phyloP scores from a whole-genome alignment of 139 green algal genomes.

The Zygnema circumcarinatum region DNA sequence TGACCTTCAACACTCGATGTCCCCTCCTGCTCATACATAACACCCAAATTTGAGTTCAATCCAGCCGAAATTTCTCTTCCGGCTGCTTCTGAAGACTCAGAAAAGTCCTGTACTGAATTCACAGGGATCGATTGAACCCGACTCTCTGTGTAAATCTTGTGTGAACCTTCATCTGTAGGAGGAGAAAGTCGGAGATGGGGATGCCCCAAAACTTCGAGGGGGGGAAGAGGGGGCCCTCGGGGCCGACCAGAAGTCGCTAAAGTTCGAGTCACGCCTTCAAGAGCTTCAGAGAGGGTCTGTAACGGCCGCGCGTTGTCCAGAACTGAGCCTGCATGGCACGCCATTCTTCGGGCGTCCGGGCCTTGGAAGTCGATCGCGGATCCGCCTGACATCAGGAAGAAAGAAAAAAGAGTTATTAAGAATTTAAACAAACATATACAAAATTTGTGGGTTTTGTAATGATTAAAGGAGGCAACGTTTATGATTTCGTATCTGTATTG shows the following conservation, averaged over 20 bases:
- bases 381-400: not conserved
- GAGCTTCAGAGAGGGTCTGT: not conserved
- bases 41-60: too few species aligned
- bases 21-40: too few species aligned
- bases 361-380: not conserved
- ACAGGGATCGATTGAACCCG: too few species aligned
- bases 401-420: too few species aligned
- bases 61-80: not conserved
- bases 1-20: not conserved
- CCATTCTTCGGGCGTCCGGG: conserved; percentile 8
- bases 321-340: not conserved
- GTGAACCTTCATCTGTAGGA: not conserved
- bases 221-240: not conserved
- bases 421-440: too few species aligned
- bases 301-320: not conserved
- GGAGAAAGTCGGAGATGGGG: not conserved
- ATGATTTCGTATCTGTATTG: too few species aligned
- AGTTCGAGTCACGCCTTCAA: not conserved
- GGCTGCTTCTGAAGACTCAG: not conserved
- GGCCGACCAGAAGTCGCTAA: not conserved
- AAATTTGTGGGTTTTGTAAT: too few species aligned
- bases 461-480: too few species aligned
- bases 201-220: not conserved
- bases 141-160: too few species aligned
- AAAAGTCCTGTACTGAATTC: not conserved